Base-by-base conservation (phyloP, 805 yeast genomes). In the Saturnispora sanitii region DNA sequence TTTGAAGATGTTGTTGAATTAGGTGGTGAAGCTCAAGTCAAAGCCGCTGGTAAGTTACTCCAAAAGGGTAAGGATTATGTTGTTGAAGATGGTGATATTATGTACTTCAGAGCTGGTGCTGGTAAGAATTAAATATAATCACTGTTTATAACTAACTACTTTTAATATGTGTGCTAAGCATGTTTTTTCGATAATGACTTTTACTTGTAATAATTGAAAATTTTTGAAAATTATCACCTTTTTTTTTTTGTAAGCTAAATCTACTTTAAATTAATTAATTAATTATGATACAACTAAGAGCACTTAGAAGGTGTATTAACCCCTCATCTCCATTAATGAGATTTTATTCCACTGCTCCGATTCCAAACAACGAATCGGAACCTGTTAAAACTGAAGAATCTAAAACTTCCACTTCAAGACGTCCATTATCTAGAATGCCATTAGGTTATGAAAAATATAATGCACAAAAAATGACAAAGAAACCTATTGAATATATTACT, bases 81-180 rank as follows among this genome's bases (percentile, higher is more conserved):
- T 11, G 77, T 87, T 42, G 85, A 82, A 53, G 95, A 87, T 54
- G 94, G 95, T 22, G 96, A 87, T 60, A 72, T 87, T 37, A 66
- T 82, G 29, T 63, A 78, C 38, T 76, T 87, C 61, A 81, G 81
- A 56, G 80, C 87, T 3, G 78, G 77, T 39, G 79, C 79, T 22
- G 84, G 81, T 33, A 77, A 76, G 57, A 61, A 56, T 45, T 62
- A 40, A 33, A 32, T n/a, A n/a, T n/a, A n/a, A n/a, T n/a, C n/a
- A 19, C 4, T 18, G 17, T 28, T 13, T 38, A 21, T 23, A 23
- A 4, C 17, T 25, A 25, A 15, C 15, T 36, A 29, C 19, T 21
- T 8, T 19, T 29, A 18, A 20, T 15, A 32, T 4, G 15, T 27
- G 25, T 32, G 25, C 25, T 15, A n/a, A 13, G 36, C 28, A 33